Percentiles rank a stretch among this genome's conserved stretches.
Evolutionary conservation across 768 basidiomycete genomes (phyloP).

Genomic region (Mycena crocata): DNA sequence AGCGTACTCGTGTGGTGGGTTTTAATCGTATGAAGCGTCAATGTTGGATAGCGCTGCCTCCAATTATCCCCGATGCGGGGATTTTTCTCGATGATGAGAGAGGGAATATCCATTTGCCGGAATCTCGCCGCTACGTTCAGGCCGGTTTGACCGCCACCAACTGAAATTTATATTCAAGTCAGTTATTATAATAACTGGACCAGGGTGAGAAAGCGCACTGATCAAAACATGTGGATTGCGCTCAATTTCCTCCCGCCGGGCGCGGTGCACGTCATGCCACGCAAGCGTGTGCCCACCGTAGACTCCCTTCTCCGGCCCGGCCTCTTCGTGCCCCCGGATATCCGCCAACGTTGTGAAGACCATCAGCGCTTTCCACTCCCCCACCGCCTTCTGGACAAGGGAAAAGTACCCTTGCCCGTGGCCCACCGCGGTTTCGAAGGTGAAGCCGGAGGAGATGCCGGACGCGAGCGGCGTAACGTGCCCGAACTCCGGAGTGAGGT

Average conservation of each 20-base stretch:
- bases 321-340: conserved; percentile 50
- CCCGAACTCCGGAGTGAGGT: not conserved
- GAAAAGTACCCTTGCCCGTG: conserved; percentile 50
- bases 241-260: conserved; percentile 50
- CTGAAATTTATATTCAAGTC: conserved; percentile 32
- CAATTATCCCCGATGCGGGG: conserved; percentile 54
- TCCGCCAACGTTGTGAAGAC: conserved; percentile 47
- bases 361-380: conserved; percentile 49
- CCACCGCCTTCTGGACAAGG: conserved; percentile 36
- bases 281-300: too few relatives aligned
- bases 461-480: conserved; percentile 1
- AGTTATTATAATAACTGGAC: not conserved
- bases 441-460: conserved; percentile 50
- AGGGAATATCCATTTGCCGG: conserved; percentile 51
- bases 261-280: conserved; percentile 49
- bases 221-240: conserved; percentile 46
- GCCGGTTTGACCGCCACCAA: conserved; percentile 57
- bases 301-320: conserved; percentile 17
- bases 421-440: conserved; percentile 46
- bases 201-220: not conserved
- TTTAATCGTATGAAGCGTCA: too few relatives aligned
- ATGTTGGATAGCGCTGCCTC: too few relatives aligned
- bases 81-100: conserved; percentile 51
- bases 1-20: too few relatives aligned
- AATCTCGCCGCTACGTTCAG: conserved; percentile 55